Evolutionary conservation across 805 yeast species (phyloP).

Genomic region (Candida corydali): DNA sequence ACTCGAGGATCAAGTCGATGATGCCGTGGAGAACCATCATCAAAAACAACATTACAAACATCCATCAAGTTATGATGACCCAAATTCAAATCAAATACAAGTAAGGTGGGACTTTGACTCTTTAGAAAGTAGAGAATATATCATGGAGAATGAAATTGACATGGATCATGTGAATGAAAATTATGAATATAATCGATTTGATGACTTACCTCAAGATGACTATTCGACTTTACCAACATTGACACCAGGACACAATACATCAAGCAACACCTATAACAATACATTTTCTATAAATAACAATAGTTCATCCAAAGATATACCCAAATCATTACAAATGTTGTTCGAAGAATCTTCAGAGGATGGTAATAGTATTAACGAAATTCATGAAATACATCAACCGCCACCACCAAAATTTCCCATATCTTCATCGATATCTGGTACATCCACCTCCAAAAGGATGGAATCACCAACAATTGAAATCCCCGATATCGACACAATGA

Average conservation of each 20-base stretch:
- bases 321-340: conserved; percentile 65
- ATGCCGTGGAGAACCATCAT: conserved; percentile 2
- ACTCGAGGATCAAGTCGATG: conserved; percentile 13
- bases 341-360: conserved; percentile 49
- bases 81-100: conserved; percentile 23
- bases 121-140: conserved; percentile 66
- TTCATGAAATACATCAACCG: conserved; percentile 4
- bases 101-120: conserved; percentile 92
- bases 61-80: no score
- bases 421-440: conserved; percentile 10
- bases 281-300: no score
- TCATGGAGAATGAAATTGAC: conserved; percentile 65
- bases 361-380: conserved; percentile 2
- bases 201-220: not conserved
- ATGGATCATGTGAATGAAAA: conserved; percentile 25
- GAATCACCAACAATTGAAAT: conserved; percentile 66
- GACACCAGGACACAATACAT: conserved; percentile 6
- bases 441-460: conserved; percentile 20
- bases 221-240: conserved; percentile 28
- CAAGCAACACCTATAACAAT: not conserved
- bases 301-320: conserved; percentile 45
- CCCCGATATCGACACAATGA: conserved; percentile 55
- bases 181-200: conserved; percentile 18
- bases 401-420: conserved; percentile 4
- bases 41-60: conserved; percentile 1